Evolutionary conservation across 2,329 filamentous ascomycete genomes (phyloP).

Genomic region (Beauveria australis): DNA sequence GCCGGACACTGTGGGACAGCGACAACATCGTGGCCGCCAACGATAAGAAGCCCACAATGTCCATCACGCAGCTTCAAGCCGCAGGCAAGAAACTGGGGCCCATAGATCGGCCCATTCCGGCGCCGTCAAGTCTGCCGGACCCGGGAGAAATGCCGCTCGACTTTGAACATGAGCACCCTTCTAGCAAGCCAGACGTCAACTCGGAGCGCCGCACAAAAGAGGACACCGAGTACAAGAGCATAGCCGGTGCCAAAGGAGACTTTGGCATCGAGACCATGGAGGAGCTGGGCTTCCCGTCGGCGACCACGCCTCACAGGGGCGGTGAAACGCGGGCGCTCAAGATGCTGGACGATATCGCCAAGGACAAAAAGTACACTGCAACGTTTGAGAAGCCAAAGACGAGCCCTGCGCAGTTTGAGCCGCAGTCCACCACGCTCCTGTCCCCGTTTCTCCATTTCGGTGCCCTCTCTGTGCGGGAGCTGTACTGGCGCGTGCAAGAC

Average conservation of each 20-base stretch:
- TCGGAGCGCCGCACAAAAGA: conserved; percentile 40
- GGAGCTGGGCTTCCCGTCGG: conserved; percentile 59
- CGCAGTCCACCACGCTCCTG: conserved; percentile 64
- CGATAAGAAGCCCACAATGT: conserved; percentile 66
- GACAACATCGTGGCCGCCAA: conserved; percentile 60
- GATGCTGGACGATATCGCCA: conserved; percentile 49
- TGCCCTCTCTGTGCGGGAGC: conserved; percentile 58
- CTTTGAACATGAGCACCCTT: conserved; percentile 48
- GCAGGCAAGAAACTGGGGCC: conserved; percentile 55
- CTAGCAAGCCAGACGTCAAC: conserved; percentile 52
- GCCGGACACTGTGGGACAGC: conserved; percentile 66
- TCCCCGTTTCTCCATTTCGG: conserved; percentile 71
- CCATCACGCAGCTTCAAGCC: conserved; percentile 56
- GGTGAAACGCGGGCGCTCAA: conserved; percentile 60
- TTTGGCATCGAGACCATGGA: conserved; percentile 64
- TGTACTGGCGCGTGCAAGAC: conserved; percentile 64
- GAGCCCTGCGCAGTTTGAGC: conserved; percentile 64
- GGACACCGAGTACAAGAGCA: conserved; percentile 49
- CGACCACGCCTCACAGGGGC: conserved; percentile 59
- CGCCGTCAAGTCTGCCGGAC: conserved; percentile 53
- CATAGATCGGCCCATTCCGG: conserved; percentile 52
- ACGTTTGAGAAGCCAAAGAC: conserved; percentile 72
- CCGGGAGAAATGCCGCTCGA: conserved; percentile 54
- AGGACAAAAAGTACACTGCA: conserved; percentile 57
- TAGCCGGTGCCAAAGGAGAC: conserved; percentile 60